A percentile compares a stretch with the other conserved stretches of the same genome.
Conservation (phyloP, 2,329 filamentous ascomycete genomes). For the Sclerotinia borealis region DNA sequence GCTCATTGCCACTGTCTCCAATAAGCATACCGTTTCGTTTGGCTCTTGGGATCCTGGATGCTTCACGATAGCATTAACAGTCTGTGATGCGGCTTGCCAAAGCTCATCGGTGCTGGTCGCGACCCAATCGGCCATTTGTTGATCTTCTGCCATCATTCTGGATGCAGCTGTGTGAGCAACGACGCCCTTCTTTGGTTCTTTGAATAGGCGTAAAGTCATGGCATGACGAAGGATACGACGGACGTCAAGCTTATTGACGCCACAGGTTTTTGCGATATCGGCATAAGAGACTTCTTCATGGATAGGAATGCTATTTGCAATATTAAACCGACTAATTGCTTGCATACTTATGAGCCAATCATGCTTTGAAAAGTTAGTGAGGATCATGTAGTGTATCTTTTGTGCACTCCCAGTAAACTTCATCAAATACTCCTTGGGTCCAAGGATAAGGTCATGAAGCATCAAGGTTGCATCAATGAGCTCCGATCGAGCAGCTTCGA, state of each 20-base stretch:
- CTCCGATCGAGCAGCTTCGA: neutral
- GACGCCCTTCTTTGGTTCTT: constrained; percentile 18
- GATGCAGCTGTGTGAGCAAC: constrained; percentile 23
- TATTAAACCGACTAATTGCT: constrained; percentile 21
- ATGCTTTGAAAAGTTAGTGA: neutral
- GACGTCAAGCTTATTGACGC: constrained; percentile 15
- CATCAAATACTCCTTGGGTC: neutral
- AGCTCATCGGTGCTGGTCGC: neutral
- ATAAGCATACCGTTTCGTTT: constrained; percentile 8
- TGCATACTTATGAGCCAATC: constrained; percentile 15
- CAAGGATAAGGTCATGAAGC: neutral
- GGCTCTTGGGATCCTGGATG: constrained; percentile 11
- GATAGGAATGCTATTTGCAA: constrained; percentile 19
- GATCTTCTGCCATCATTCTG: constrained; percentile 18
- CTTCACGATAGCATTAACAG: constrained; percentile 13
- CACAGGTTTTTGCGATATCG: constrained; percentile 19
- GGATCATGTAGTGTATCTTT: neutral
- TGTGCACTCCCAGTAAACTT: neutral
- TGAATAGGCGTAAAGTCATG: constrained; percentile 24
- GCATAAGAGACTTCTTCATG: constrained; percentile 19
- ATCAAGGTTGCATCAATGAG: neutral
- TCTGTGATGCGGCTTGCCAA: neutral
- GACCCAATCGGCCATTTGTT: constrained; percentile 11
- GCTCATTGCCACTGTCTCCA: neutral
- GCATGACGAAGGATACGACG: constrained; percentile 22